Evolutionary conservation across 1,139 yeast species (phyloP), one percentile per base, ranked within the genome.

Genomic region (Candida tropicalis): DNA sequence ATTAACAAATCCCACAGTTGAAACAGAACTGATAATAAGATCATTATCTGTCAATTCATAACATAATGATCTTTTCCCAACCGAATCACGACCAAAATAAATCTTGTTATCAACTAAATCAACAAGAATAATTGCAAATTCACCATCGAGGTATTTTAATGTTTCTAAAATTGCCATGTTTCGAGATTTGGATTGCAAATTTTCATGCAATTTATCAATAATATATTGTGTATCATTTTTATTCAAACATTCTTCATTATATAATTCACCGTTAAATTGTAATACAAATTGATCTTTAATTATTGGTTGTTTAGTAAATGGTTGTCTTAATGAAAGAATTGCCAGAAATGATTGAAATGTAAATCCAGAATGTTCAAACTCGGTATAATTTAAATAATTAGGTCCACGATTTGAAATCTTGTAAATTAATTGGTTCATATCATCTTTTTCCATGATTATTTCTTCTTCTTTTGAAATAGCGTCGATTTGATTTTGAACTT

Each of bases 231-330:
- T 73, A 49, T 74, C 77, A 45, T 69, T 73, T 2, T 53, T 41
- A 2, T 49, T 44, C 27, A 65, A 53, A 25, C 85, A 77, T 28
- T 77, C 82, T 0, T 61, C 56, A 52, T 84, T 83, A 59, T 91
- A 91, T 10, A 90, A 66, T 58, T 91, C 98, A 0, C 98, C 99
- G 59, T 93, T 93, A 65, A 85, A 93, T 56, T 87, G 97, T 50
- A 82, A 44, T 56, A 64, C 39, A 47, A 58, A 61, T 12, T 59
- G 60, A 7, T 59, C 63, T 13, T 54, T 54, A 2, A 41, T 43
- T 1, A 64, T 43, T 0, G 98, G 97, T 62, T 93, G 98, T 18
- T 65, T 53, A 0, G 87, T 80, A 52, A 87, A 79, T 0, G 98
- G 98, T 29, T 77, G 77, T 45, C 98, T 70, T 33, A 93, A 66